A percentile compares a stretch with the other conserved stretches of the same genome.
phyloP scores from a whole-genome alignment of 441 rosid species.

The Dalechampia spathulata region DNA sequence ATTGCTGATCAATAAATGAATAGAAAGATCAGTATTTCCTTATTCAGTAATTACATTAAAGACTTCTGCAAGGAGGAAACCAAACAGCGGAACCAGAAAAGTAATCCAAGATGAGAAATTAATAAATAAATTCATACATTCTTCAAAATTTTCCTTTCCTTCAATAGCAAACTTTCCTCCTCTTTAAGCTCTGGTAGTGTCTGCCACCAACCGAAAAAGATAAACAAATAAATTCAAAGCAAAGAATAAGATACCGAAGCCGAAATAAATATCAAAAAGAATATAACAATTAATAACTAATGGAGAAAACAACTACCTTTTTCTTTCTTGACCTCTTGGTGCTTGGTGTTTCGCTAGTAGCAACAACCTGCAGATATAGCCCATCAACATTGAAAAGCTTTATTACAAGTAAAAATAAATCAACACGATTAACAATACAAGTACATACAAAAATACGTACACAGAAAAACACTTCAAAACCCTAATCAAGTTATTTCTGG shows the following conservation, averaged over 20 bases:
- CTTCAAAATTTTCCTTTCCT: slow-evolving; percentile 51
- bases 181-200: slow-evolving; percentile 74
- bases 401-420: too few species aligned
- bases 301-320: slow-evolving; percentile 19
- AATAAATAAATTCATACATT: slow-evolving; percentile 52
- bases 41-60: neutral
- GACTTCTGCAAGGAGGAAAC: neutral
- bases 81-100: neutral
- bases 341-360: slow-evolving; percentile 25
- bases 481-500: too few species aligned
- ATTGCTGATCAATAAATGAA: slow-evolving; percentile 38
- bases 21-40: neutral
- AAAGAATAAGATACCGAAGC: too few species aligned
- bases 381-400: too few species aligned
- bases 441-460: too few species aligned
- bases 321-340: slow-evolving; percentile 67
- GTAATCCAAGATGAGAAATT: too few species aligned
- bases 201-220: slow-evolving; percentile 30
- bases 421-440: too few species aligned
- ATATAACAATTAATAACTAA: too few species aligned
- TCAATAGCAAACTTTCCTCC: slow-evolving; percentile 47
- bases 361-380: slow-evolving; percentile 43
- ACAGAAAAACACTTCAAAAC: too few species aligned
- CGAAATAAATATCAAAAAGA: too few species aligned
- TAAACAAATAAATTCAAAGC: too few species aligned